phyloP scores from a whole-genome alignment of 2,329 filamentous ascomycete species.

The Penicillium nordicum region DNA sequence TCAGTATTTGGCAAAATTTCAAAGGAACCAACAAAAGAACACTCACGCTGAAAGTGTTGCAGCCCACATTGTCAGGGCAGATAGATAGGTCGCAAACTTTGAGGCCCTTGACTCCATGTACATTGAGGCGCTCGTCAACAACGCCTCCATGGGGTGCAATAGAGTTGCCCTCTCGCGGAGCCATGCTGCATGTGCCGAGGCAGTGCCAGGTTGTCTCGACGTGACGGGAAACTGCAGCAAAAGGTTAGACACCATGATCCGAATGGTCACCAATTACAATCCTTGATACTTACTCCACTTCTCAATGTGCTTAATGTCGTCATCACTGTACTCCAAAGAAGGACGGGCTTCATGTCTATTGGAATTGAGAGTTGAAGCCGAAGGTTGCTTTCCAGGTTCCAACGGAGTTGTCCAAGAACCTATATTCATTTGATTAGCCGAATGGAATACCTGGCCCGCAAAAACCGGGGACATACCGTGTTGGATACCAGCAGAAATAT shows the following conservation, averaged over 20 bases:
- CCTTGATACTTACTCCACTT: conserved; percentile 49
- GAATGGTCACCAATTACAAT: neutral
- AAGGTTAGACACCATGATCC: neutral
- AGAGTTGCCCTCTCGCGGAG: conserved; percentile 69
- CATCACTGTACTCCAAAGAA: conserved; percentile 62
- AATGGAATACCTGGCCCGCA: neutral
- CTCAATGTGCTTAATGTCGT: conserved; percentile 57
- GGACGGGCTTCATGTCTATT: conserved; percentile 60
- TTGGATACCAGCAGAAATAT: conserved; percentile 67
- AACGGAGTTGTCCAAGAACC: conserved; percentile 62
- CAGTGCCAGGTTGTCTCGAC: conserved; percentile 74
- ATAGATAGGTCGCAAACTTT: conserved; percentile 75
- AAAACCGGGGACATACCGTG: conserved; percentile 51
- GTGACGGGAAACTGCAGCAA: conserved; percentile 57
- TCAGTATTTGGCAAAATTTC: neutral
- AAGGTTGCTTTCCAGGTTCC: conserved; percentile 51
- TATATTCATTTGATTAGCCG: conserved; percentile 6
- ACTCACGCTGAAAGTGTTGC: conserved; percentile 56
- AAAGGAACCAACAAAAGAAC: neutral
- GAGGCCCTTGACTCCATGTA: conserved; percentile 71
- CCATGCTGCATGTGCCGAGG: conserved; percentile 71
- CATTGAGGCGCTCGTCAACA: conserved; percentile 71
- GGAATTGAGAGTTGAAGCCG: conserved; percentile 57
- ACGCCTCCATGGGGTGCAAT: conserved; percentile 74
- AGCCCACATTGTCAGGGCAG: conserved; percentile 75